Evolutionary conservation across 139 green algal genomes (phyloP).

Genomic region (Astrephomene gubernaculifera): DNA sequence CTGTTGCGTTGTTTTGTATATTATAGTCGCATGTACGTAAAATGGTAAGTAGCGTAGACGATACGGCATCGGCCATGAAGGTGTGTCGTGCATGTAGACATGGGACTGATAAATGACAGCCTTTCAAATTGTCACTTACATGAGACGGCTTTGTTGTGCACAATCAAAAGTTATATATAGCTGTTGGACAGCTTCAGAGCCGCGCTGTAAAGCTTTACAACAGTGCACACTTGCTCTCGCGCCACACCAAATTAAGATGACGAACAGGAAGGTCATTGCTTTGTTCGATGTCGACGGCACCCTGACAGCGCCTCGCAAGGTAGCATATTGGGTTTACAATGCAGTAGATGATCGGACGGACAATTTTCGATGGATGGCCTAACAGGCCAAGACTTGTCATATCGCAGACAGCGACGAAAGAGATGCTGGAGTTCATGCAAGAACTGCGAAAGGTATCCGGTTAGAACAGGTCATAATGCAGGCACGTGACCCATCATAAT

Average conservation of each 20-base stretch:
- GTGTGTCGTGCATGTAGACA: too few species aligned
- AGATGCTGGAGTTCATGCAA: conserved; percentile 85
- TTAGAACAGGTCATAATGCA: neutral
- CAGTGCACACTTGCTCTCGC: too few species aligned
- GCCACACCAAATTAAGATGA: conserved; percentile 13
- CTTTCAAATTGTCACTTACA: too few species aligned
- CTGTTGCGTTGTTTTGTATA: too few species aligned
- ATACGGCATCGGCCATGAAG: too few species aligned
- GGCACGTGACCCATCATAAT: neutral
- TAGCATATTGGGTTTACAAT: conserved; percentile 10
- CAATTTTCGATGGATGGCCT: neutral
- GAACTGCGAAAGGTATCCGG: conserved; percentile 92
- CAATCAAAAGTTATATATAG: too few species aligned
- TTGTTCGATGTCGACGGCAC: conserved; percentile 99
- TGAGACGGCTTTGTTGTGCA: too few species aligned
- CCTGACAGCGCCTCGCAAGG: conserved; percentile 91
- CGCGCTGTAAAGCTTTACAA: too few species aligned
- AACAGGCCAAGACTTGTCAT: neutral
- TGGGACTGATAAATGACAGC: too few species aligned
- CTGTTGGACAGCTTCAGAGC: too few species aligned
- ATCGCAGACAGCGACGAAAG: conserved; percentile 55
- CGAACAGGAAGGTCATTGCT: conserved; percentile 72
- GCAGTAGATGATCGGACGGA: neutral
- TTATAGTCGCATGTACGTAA: too few species aligned
- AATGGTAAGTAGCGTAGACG: too few species aligned